A percentile compares a stretch with the other conserved stretches of the same genome.
phyloP scores from a whole-genome alignment of 257 asterid genomes.

The Salvia rosmarinus region DNA sequence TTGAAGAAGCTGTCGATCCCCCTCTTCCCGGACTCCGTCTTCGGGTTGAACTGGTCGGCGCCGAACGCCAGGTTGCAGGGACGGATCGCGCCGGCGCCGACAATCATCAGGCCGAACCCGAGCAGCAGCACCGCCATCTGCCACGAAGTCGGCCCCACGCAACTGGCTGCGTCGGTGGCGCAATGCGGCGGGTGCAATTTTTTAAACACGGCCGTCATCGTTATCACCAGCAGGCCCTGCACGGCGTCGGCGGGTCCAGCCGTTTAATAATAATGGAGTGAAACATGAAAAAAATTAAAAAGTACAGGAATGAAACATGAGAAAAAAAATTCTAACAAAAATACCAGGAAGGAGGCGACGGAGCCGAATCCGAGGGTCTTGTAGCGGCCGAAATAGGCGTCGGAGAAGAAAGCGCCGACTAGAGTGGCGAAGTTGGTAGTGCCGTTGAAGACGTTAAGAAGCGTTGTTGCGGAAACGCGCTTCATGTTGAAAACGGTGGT shows the following conservation, averaged over 20 bases:
- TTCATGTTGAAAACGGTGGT: conserved; percentile 76
- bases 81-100: conserved; percentile 73
- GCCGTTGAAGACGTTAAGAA: conserved; percentile 68
- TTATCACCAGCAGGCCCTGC: conserved; percentile 62
- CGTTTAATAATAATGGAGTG: neutral
- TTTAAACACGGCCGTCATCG: conserved; percentile 62
- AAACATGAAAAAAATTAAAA: neutral
- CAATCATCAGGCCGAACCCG: conserved; percentile 58
- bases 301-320: neutral
- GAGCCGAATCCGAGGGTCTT: conserved; percentile 68
- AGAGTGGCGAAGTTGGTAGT: conserved; percentile 73
- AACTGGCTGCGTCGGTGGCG: conserved; percentile 34
- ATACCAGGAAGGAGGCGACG: conserved; percentile 67
- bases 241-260: neutral
- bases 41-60: conserved; percentile 79
- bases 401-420: conserved; percentile 67
- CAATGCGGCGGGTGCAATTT: conserved; percentile 74
- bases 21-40: conserved; percentile 61
- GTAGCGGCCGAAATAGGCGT: conserved; percentile 78
- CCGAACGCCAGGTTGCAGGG: conserved; percentile 87
- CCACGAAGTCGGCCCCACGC: conserved; percentile 58
- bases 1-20: conserved; percentile 78
- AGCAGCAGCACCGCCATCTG: conserved; percentile 52
- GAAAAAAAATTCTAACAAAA: neutral
- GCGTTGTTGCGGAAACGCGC: conserved; percentile 58